A percentile compares a stretch with the other conserved stretches of the same genome.
These are phyloP conservation scores for Aspergillus wentii DNA, from an alignment of 495 filamentous ascomycete genomes.

Conservation along the genomic window DNA sequence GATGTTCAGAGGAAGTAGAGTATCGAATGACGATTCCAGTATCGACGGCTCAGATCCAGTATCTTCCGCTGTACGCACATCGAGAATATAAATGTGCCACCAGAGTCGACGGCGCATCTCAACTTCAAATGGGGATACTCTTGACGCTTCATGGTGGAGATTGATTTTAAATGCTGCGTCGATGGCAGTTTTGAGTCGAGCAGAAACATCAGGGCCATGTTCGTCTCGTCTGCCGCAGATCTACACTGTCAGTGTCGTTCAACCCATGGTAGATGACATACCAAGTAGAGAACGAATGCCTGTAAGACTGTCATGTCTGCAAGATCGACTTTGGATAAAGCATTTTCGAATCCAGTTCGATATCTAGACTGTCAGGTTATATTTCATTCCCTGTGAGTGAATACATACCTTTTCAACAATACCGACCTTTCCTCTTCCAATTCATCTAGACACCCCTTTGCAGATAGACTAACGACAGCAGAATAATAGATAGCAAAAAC, in stretches of 20 bases:
- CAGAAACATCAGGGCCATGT: conserved; percentile 48
- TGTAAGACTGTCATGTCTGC: conserved; percentile 64
- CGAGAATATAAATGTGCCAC: conserved; percentile 69
- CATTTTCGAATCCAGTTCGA: conserved; percentile 65
- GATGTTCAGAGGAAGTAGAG: conserved; percentile 57
- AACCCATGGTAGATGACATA: conserved; percentile 6
- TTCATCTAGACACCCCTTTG: conserved; percentile 16
- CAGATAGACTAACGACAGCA: conserved; percentile 56
- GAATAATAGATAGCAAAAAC: conserved; percentile 72
- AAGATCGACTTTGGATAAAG: conserved; percentile 60
- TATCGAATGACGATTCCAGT: conserved; percentile 58
- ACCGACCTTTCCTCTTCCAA: conserved; percentile 9
- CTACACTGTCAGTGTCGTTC: conserved; percentile 6
- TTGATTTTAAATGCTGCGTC: conserved; percentile 67
- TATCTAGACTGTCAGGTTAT: conserved; percentile 30
- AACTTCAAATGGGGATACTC: conserved; percentile 63
- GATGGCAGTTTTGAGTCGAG: conserved; percentile 55
- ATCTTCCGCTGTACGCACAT: conserved; percentile 66
- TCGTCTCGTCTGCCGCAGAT: conserved; percentile 48
- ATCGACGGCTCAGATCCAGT: conserved; percentile 66
- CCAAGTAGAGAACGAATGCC: conserved; percentile 64
- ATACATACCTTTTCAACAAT: conserved; percentile 41
- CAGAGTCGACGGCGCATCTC: conserved; percentile 75
- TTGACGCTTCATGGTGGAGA: conserved; percentile 59
- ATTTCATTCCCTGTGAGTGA: neutral